A percentile compares a stretch with the other conserved stretches of the same genome.
phyloP scores from a whole-genome alignment of 2,329 filamentous ascomycete genomes.

The Hymenoscyphus fraxineus region DNA sequence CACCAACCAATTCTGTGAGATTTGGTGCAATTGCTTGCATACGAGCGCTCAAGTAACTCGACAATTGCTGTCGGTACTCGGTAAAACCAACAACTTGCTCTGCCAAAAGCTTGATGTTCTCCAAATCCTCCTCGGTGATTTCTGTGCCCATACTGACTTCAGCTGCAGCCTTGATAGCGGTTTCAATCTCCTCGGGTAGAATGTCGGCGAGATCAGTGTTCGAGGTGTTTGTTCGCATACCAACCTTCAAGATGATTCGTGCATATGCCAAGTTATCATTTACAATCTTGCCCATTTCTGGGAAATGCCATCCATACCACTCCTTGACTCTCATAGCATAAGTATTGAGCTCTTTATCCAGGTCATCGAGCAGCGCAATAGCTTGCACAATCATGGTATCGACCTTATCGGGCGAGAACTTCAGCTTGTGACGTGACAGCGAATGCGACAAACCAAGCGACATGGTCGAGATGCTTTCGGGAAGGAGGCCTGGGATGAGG shows the following conservation, averaged over 20 bases:
- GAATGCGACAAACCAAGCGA: slow-evolving; percentile 94
- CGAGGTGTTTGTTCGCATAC: slow-evolving; percentile 78
- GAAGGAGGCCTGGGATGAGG: slow-evolving; percentile 81
- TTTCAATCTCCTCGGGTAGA: slow-evolving; percentile 91
- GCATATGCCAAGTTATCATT: slow-evolving; percentile 97
- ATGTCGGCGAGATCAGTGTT: slow-evolving; percentile 80
- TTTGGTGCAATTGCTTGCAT: slow-evolving; percentile 98
- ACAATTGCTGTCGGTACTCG: slow-evolving; percentile 83
- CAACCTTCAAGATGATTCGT: slow-evolving; percentile 81
- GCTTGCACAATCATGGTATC: slow-evolving; percentile 99
- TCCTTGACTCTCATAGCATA: slow-evolving; percentile 99
- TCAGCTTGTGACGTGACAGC: slow-evolving; percentile 93
- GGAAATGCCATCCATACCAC: slow-evolving; percentile 99
- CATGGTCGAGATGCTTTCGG: slow-evolving; percentile 89
- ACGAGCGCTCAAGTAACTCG: slow-evolving; percentile 82
- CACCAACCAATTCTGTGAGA: slow-evolving; percentile 86
- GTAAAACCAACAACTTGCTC: slow-evolving; percentile 91
- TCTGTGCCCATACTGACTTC: slow-evolving; percentile 99
- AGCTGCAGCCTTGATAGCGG: slow-evolving; percentile 85
- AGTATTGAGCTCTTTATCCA: slow-evolving; percentile 98
- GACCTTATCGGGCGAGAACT: slow-evolving; percentile 98
- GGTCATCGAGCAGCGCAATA: slow-evolving; percentile 86
- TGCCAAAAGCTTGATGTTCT: slow-evolving; percentile 87
- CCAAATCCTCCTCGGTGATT: slow-evolving; percentile 86
- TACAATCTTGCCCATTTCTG: slow-evolving; percentile 93